A percentile compares a stretch with the other conserved stretches of the same genome.
Conservation (phyloP, 805 yeast species). For the Candida coleopterorum region DNA sequence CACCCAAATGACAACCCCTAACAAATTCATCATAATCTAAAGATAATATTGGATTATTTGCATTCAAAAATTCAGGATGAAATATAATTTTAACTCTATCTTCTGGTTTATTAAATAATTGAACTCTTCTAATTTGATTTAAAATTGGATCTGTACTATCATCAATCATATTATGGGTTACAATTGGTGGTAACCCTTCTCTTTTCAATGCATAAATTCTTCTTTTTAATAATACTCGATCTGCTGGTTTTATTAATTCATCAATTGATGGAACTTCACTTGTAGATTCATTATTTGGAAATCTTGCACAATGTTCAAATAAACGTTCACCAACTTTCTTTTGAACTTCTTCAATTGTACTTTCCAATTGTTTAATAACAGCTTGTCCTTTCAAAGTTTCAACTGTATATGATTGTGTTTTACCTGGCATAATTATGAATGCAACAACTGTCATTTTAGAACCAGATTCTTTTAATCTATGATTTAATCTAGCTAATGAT, state of each 20-base stretch:
- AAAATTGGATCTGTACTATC: slow-evolving; percentile 88
- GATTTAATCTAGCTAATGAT: slow-evolving; percentile 86
- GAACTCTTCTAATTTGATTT: slow-evolving; percentile 86
- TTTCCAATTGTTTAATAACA: slow-evolving; percentile 85
- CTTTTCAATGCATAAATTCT: slow-evolving; percentile 91
- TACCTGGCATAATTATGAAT: slow-evolving; percentile 96
- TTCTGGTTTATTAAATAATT: slow-evolving; percentile 80
- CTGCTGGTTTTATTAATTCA: slow-evolving; percentile 80
- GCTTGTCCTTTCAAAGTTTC: slow-evolving; percentile 97
- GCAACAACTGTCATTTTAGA: slow-evolving; percentile 94
- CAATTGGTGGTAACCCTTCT: slow-evolving; percentile 87
- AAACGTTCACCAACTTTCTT: slow-evolving; percentile 79
- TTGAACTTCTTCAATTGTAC: slow-evolving; percentile 84
- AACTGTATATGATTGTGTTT: slow-evolving; percentile 88
- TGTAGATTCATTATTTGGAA: slow-evolving; percentile 38
- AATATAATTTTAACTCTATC: slow-evolving; percentile 93
- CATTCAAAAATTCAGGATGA: slow-evolving; percentile 95
- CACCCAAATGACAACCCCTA: slow-evolving; percentile 96
- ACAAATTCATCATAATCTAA: slow-evolving; percentile 96
- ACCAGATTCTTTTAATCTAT: slow-evolving; percentile 72
- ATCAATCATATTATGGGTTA: slow-evolving; percentile 94
- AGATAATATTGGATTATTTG: slow-evolving; percentile 89
- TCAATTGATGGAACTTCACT: slow-evolving; percentile 71
- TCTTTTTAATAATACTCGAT: slow-evolving; percentile 82
- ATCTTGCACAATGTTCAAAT: slow-evolving; percentile 83